Percentiles rank a stretch among this genome's conserved stretches.
phyloP scores from a whole-genome alignment of 148 eudicot species.

The Silene uniflora region DNA sequence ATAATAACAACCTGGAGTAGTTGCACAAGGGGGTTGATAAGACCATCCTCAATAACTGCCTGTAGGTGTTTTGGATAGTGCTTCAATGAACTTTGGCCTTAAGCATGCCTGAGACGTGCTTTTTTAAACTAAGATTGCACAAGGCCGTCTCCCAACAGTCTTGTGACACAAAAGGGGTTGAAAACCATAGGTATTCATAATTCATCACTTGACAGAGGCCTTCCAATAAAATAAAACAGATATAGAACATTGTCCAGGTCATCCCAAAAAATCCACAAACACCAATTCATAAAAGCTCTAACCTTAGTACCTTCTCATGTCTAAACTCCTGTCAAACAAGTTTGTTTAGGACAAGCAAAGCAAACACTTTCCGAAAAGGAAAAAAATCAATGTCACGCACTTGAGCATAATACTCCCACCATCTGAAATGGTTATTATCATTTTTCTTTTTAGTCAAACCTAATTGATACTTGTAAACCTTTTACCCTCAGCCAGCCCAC shows the following conservation, averaged over 20 bases:
- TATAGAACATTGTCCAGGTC: neutral
- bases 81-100: no score
- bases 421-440: neutral
- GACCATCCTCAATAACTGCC: constrained; percentile 64
- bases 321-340: neutral
- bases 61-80: constrained; percentile 17
- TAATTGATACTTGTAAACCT: neutral
- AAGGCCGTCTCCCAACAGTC: neutral
- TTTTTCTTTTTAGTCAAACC: neutral
- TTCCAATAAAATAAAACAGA: neutral
- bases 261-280: neutral
- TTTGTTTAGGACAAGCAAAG: neutral
- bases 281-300: neutral
- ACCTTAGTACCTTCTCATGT: neutral
- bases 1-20: constrained; percentile 46
- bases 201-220: neutral
- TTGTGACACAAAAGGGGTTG: neutral
- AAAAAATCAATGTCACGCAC: neutral
- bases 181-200: neutral
- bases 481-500: neutral
- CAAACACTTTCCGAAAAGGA: neutral
- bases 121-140: neutral
- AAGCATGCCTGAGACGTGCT: no score
- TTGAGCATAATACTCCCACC: neutral
- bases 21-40: constrained; percentile 54